Percentiles rank a stretch among this genome's conserved stretches.
phyloP scores from a whole-genome alignment of 441 rosid species.

The Croton laevigatus region DNA sequence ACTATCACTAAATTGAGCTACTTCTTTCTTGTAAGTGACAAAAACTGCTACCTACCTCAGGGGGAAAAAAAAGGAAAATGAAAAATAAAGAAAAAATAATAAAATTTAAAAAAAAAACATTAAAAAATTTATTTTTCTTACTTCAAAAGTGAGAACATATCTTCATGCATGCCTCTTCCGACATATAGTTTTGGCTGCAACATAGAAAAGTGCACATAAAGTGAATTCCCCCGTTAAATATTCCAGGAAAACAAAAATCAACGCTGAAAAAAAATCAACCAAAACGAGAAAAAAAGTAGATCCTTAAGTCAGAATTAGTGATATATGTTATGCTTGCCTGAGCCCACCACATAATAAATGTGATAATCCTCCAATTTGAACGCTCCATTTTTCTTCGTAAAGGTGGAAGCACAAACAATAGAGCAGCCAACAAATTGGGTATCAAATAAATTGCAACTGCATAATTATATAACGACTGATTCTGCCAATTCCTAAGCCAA shows the following conservation, averaged over 20 bases:
- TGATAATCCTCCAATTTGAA: conserved; percentile 72
- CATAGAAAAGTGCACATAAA: conserved; percentile 2
- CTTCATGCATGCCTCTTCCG: conserved; percentile 99
- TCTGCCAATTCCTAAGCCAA: conserved; percentile 70
- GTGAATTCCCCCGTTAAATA: conserved; percentile 1
- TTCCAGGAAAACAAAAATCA: background rate
- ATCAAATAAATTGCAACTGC: conserved; percentile 81
- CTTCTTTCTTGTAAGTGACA: background rate
- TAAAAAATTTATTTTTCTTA: conserved; percentile 38
- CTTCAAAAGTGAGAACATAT: conserved; percentile 78
- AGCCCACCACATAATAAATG: conserved; percentile 97
- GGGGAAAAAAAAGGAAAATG: background rate
- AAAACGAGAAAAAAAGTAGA: background rate
- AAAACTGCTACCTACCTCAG: background rate
- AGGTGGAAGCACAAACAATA: conserved; percentile 76
- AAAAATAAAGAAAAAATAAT: background rate
- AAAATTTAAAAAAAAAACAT: background rate
- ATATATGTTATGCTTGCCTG: conserved; percentile 58
- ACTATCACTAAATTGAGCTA: background rate
- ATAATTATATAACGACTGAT: conserved; percentile 60
- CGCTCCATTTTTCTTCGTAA: conserved; percentile 81
- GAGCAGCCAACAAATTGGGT: conserved; percentile 78
- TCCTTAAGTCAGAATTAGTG: conserved; percentile 1
- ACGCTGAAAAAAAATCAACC: background rate
- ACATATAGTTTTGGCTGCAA: conserved; percentile 85